Evolutionary conservation across 768 basidiomycete genomes (phyloP).

Genomic region (Mycena venus): DNA sequence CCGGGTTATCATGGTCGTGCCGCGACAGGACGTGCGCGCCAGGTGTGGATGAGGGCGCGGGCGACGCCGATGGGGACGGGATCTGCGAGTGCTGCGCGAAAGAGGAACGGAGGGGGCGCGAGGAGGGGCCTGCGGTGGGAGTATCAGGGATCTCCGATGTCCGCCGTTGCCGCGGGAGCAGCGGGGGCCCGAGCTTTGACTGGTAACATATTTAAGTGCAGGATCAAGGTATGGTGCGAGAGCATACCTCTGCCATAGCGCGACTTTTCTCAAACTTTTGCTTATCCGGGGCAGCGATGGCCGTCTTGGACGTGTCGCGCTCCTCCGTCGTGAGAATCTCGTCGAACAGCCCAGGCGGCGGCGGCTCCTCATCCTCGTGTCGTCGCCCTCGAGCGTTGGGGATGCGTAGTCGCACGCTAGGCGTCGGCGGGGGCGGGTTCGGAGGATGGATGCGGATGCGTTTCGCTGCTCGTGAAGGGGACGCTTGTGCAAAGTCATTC

Average conservation of each 20-base stretch:
- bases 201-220: conserved; percentile 5
- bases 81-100: conserved; percentile 56
- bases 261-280: conserved; percentile 80
- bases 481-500: conserved; percentile 34
- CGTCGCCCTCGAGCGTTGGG: conserved; percentile 76
- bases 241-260: conserved; percentile 78
- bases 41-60: conserved; percentile 53
- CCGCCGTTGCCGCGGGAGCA: conserved; percentile 46
- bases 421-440: conserved; percentile 44
- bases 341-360: conserved; percentile 79
- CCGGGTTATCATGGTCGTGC: conserved; percentile 40
- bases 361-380: conserved; percentile 70
- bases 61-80: conserved; percentile 54
- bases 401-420: conserved; percentile 67
- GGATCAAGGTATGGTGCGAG: conserved; percentile 20
- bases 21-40: conserved; percentile 43
- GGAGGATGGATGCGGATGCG: conserved; percentile 64
- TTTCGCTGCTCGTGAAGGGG: conserved; percentile 52
- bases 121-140: conserved; percentile 61
- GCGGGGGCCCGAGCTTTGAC: conserved; percentile 60
- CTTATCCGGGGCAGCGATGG: conserved; percentile 72
- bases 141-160: conserved; percentile 38
- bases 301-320: conserved; percentile 80
- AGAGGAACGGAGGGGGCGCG: conserved; percentile 74
- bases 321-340: conserved; percentile 80